Evolutionary conservation across 2,329 filamentous ascomycete genomes (phyloP).

Genomic region (Zarea fungicola): DNA sequence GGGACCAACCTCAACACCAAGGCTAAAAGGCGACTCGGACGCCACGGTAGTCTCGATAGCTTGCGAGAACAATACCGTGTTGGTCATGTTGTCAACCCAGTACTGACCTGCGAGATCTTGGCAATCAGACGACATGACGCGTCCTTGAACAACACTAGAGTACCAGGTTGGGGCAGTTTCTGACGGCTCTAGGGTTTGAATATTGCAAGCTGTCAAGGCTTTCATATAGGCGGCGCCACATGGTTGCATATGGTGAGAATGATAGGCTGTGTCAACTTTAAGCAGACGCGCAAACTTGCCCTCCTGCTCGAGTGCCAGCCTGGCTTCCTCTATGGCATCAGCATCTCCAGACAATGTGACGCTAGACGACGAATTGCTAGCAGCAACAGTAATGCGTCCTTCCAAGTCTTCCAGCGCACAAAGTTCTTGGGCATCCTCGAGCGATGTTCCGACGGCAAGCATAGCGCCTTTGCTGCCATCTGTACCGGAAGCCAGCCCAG

Average conservation of each 20-base stretch:
- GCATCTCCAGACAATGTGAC: slow-evolving; percentile 22
- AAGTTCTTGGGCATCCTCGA: slow-evolving; percentile 12
- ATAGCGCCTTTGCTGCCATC: slow-evolving; percentile 40
- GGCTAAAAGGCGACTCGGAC: not conserved
- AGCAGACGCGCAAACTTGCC: slow-evolving; percentile 19
- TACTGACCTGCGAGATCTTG: not conserved
- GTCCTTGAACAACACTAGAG: not conserved
- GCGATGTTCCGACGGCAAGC: slow-evolving; percentile 39
- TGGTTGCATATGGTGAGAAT: slow-evolving; percentile 25
- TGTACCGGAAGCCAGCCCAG: slow-evolving; percentile 31
- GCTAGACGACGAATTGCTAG: slow-evolving; percentile 17
- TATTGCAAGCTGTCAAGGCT: not conserved
- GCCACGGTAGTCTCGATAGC: not conserved
- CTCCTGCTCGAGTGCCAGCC: slow-evolving; percentile 11
- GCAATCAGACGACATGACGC: not conserved
- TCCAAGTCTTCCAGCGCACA: not conserved
- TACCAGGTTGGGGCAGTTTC: slow-evolving; percentile 3
- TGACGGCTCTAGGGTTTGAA: not conserved
- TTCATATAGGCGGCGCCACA: not conserved
- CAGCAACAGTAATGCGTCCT: slow-evolving; percentile 16
- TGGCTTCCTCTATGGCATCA: slow-evolving; percentile 17
- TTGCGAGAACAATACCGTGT: slow-evolving; percentile 8
- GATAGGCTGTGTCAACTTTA: slow-evolving; percentile 25
- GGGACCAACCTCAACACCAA: slow-evolving; percentile 7
- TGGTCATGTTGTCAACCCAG: slow-evolving; percentile 11